These are phyloP conservation scores for Pseudohalonectria lignicola DNA, from an alignment of 2,329 filamentous ascomycete species.

Conservation along the genomic window DNA sequence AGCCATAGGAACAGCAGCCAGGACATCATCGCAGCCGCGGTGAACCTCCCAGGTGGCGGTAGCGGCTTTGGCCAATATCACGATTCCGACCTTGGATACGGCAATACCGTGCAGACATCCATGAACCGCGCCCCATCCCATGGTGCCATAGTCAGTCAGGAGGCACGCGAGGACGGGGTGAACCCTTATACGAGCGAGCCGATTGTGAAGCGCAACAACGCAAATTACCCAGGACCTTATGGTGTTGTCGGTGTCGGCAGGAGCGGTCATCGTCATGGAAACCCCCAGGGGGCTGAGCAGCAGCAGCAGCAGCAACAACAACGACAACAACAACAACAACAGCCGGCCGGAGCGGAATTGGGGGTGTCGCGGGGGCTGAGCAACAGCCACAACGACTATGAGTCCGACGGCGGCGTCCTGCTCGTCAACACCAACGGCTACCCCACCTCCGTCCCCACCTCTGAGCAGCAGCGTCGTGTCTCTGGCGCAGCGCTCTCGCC, in stretches of 20 bases:
- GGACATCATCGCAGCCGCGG: conserved; percentile 48
- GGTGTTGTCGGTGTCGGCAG: too few relatives aligned
- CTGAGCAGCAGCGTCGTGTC: too few relatives aligned
- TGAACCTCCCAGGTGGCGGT: conserved; percentile 39
- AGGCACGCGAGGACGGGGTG: conserved; percentile 41
- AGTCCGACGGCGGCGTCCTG: neutral
- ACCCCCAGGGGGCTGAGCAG: too few relatives aligned
- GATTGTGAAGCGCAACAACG: too few relatives aligned
- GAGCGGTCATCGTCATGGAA: too few relatives aligned
- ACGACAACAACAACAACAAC: conserved; percentile 1
- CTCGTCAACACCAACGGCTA: neutral
- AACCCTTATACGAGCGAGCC: conserved; percentile 46
- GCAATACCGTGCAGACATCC: conserved; percentile 29
- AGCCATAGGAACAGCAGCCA: conserved; percentile 2
- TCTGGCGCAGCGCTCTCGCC: too few relatives aligned
- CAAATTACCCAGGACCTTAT: too few relatives aligned
- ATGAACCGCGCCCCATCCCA: conserved; percentile 38
- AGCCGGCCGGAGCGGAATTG: neutral
- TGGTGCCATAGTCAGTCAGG: conserved; percentile 36
- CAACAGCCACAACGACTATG: neutral
- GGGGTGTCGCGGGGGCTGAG: conserved; percentile 1
- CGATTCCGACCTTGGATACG: conserved; percentile 28
- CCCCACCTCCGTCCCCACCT: too few relatives aligned
- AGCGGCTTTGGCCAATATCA: conserved; percentile 26
- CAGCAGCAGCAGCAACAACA: conserved; percentile 3